These are phyloP conservation scores for Ophiosphaerella herpotricha DNA, from an alignment of 2,329 filamentous ascomycete species.

Conservation along the genomic window DNA sequence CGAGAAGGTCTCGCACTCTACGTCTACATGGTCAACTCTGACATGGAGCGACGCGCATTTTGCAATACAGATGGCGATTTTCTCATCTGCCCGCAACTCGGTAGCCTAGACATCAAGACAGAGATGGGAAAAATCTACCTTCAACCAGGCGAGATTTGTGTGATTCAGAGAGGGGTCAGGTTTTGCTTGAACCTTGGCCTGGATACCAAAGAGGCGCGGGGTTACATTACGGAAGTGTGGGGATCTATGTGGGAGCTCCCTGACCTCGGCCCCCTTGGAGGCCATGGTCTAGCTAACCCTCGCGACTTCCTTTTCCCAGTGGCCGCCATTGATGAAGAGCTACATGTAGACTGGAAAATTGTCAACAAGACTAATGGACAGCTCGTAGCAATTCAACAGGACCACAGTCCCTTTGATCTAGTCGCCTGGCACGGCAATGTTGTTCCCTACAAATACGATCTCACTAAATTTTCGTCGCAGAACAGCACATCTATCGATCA, in stretches of 20 bases:
- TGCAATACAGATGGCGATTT: conserved; percentile 51
- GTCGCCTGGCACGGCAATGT: conserved; percentile 49
- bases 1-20: conserved; percentile 56
- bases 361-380: conserved; percentile 45
- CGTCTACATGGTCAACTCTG: conserved; percentile 54
- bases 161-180: conserved; percentile 48
- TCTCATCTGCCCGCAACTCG: conserved; percentile 43
- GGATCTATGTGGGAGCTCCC: conserved; percentile 48
- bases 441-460: conserved; percentile 61
- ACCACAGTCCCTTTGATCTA: conserved; percentile 51
- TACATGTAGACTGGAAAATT: conserved; percentile 41
- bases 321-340: conserved; percentile 44
- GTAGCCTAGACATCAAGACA: conserved; percentile 45
- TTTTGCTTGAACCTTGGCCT: conserved; percentile 43
- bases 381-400: conserved; percentile 41
- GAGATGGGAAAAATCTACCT: conserved; percentile 47
- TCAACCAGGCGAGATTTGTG: conserved; percentile 47
- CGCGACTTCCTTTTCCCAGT: conserved; percentile 47
- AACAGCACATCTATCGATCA: conserved; percentile 47
- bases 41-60: conserved; percentile 54
- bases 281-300: conserved; percentile 47
- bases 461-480: conserved; percentile 53
- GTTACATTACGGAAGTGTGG: conserved; percentile 49
- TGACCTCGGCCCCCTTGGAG: conserved; percentile 47
- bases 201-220: conserved; percentile 40